Evolutionary conservation across 2,329 filamentous ascomycete species (phyloP), one percentile per base, ranked within the genome.

Genomic region (Fusarium metavorans): DNA sequence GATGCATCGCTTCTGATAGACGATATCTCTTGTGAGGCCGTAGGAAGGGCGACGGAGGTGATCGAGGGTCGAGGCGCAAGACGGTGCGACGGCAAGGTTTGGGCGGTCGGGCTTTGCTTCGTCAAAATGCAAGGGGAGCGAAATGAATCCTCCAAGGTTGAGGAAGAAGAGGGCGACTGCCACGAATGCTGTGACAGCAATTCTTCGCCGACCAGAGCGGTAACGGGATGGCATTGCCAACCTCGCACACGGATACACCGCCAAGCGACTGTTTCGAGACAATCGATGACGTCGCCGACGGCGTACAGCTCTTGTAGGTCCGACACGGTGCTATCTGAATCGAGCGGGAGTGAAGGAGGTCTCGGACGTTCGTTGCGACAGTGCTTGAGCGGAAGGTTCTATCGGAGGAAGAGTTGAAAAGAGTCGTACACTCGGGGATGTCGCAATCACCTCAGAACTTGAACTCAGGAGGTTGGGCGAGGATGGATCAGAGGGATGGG

Each of bases 1-100:
- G 69, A 88, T 81, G 71, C 86, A 88, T 32, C 84, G 83, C 18
- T 85, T 84, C 18, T 83, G 83, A 76, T 87, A 88, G 41, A 83
- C 69, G 50, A 88, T 81, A 23, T 82, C 81, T 54, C 83, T 81
- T 14, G 85, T 85, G 41, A 88, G 76, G 27, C 77, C 74, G 41
- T 82, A 80, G 5, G 77, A 71, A 25, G 73, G 59, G 6, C 79
- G 80, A 35, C 78, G 78, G 16, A 83, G 73, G 64, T 82, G 77
- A 20, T 81, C 78, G 67, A 82, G 68, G 7, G 78, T 71, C 13
- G 79, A 54, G 13, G 70, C 67, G 52, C 82, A 83, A 2, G 74
- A n/a, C 37, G 71, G 67, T 60, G 79, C 69, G 61, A 59, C 52
- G 23, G 57, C 25, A 64, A 78, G 48, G 39, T 69, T 50, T 60